Conservation (phyloP, 306 rosid species). For the Gynostemma pentaphyllum region DNA sequence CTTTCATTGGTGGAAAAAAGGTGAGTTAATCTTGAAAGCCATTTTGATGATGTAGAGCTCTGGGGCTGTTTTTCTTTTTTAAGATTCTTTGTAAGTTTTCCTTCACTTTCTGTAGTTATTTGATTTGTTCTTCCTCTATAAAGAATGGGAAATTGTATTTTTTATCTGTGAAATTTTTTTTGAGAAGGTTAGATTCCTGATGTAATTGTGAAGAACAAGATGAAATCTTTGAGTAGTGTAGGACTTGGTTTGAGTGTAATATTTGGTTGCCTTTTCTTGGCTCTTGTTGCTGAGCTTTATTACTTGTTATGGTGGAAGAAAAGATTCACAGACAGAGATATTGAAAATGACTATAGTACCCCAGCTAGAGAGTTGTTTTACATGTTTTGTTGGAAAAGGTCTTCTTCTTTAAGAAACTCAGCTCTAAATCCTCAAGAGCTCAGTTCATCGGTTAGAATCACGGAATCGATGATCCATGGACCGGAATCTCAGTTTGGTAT, state of each 20-base stretch:
- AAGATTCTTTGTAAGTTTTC: not conserved
- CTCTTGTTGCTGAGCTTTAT: slow-evolving; percentile 89
- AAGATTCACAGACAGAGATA: slow-evolving; percentile 55
- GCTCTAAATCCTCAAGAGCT: slow-evolving; percentile 46
- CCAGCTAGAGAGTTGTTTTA: slow-evolving; percentile 69
- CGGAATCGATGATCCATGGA: slow-evolving; percentile 40
- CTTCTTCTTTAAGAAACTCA: slow-evolving; percentile 45
- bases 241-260: slow-evolving; percentile 90
- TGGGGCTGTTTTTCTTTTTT: slow-evolving; percentile 4
- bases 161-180: not conserved
- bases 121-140: not conserved
- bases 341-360: slow-evolving; percentile 51
- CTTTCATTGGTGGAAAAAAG: slow-evolving; percentile 15
- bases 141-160: not conserved
- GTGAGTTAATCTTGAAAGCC: slow-evolving; percentile 15
- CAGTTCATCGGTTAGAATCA: slow-evolving; percentile 45
- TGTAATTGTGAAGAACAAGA: slow-evolving; percentile 42
- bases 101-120: not conserved
- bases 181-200: not conserved
- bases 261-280: slow-evolving; percentile 80
- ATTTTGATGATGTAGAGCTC: not conserved
- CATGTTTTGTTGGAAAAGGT: slow-evolving; percentile 82
- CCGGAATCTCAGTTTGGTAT: slow-evolving; percentile 37
- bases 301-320: slow-evolving; percentile 96
- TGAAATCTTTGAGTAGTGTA: slow-evolving; percentile 90